Conservation (phyloP, 352 stramenopile species). For the Phytopythium mirpurense region DNA sequence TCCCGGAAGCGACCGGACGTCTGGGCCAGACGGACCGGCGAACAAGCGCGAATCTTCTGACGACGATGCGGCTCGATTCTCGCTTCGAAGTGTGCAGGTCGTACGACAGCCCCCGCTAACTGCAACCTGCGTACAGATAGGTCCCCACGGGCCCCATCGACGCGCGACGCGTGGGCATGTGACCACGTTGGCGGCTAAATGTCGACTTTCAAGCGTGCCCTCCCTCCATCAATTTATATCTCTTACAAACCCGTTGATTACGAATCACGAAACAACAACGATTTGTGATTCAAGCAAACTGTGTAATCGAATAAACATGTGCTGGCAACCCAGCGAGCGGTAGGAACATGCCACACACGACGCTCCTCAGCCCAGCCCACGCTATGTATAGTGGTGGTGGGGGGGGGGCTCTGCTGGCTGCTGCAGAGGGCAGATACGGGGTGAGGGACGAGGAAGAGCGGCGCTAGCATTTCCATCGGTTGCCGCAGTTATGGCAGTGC, state of each 20-base stretch:
- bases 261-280: not conserved
- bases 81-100: too few species aligned
- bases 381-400: too few species aligned
- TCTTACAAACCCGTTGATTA: not conserved
- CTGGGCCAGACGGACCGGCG: not conserved
- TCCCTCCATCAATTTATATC: not conserved
- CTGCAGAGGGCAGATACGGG: too few species aligned
- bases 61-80: not conserved
- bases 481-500: slow-evolving; percentile 95
- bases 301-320: not conserved
- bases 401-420: not conserved
- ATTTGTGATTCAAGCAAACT: not conserved
- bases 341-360: not conserved
- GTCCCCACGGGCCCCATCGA: too few species aligned
- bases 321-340: not conserved
- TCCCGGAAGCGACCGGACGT: not conserved
- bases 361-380: too few species aligned
- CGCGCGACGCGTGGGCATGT: too few species aligned
- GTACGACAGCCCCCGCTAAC: too few species aligned
- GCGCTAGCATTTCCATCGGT: slow-evolving; percentile 92
- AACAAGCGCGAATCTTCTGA: not conserved
- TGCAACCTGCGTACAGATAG: too few species aligned
- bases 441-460: slow-evolving; percentile 2
- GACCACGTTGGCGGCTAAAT: too few species aligned
- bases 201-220: not conserved